A percentile compares a stretch with the other conserved stretches of the same genome.
These are phyloP conservation scores for Coemansia sp. DNA, from an alignment of 192 early-diverging fungal genomes.

Conservation along the genomic window DNA sequence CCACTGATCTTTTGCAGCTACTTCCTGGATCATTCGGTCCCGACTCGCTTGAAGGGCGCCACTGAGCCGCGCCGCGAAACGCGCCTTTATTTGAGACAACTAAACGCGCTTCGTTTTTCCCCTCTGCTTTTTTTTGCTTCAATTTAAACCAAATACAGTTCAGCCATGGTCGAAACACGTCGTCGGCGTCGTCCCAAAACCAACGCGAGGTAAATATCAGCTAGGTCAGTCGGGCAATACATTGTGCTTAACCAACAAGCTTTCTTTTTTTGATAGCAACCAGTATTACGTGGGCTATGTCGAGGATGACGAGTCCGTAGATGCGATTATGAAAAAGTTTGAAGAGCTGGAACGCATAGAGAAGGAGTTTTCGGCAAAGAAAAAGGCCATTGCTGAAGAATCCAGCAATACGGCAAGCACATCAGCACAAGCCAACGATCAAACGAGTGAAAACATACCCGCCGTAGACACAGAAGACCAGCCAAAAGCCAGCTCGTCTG, in stretches of 20 bases:
- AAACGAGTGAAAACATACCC: neutral
- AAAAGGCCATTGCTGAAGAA: conserved; percentile 11
- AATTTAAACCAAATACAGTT: neutral
- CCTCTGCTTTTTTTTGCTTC: neutral
- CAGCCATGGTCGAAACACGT: conserved; percentile 49
- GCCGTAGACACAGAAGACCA: neutral
- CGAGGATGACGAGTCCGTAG: conserved; percentile 93
- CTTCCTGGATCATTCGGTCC: conserved; percentile 73
- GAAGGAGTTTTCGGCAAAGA: conserved; percentile 65
- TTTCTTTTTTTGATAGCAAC: conserved; percentile 23
- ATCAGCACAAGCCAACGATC: neutral
- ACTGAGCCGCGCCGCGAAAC: conserved; percentile 4
- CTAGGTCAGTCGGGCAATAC: neutral
- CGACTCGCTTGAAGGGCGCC: conserved; percentile 46
- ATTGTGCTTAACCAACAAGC: neutral
- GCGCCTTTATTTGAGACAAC: neutral
- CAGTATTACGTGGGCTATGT: conserved; percentile 93
- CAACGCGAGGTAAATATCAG: conserved; percentile 35
- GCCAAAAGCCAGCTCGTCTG: neutral
- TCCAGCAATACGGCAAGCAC: neutral
- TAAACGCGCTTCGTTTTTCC: neutral
- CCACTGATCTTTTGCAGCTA: conserved; percentile 56
- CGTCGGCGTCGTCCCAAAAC: conserved; percentile 46
- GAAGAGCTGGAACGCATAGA: conserved; percentile 90
- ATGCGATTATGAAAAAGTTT: conserved; percentile 98